Evolutionary conservation across 768 basidiomycete species (phyloP).

Genomic region (Kwoniella newhampshirensis): DNA sequence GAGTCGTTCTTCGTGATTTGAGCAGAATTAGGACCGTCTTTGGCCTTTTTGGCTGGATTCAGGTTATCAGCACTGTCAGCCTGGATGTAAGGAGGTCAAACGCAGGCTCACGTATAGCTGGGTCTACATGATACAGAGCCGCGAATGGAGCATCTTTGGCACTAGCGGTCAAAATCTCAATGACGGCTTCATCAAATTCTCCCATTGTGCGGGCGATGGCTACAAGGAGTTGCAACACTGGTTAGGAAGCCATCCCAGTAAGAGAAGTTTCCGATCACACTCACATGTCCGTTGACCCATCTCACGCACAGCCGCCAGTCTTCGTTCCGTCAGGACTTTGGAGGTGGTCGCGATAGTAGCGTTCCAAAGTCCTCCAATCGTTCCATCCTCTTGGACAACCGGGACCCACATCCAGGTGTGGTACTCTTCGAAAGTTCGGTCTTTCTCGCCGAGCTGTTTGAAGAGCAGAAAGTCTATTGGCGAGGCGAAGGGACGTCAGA

Average conservation of each 20-base stretch:
- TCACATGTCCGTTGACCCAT: conserved; percentile 46
- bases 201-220: conserved; percentile 42
- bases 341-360: conserved; percentile 45
- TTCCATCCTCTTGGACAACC: conserved; percentile 40
- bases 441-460: conserved; percentile 39
- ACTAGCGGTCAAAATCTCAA: conserved; percentile 39
- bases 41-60: conserved; percentile 3
- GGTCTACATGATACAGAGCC: conserved; percentile 44
- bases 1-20: conserved; percentile 10
- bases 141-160: conserved; percentile 47
- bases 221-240: conserved; percentile 5
- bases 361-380: conserved; percentile 47
- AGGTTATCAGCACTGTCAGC: no score
- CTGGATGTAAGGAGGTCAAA: no score
- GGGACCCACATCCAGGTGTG: conserved; percentile 52
- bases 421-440: conserved; percentile 39
- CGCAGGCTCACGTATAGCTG: conserved; percentile 15
- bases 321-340: conserved; percentile 46
- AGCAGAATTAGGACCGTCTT: conserved; percentile 5
- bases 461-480: conserved; percentile 39
- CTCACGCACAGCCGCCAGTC: conserved; percentile 42
- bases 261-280: neutral
- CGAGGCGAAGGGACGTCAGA: conserved; percentile 1
- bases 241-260: neutral
- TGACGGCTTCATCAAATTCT: conserved; percentile 45